Evolutionary conservation across 768 basidiomycete genomes (phyloP), one percentile per base, ranked within the genome.

Genomic region (Sistotremastrum suecicum): DNA sequence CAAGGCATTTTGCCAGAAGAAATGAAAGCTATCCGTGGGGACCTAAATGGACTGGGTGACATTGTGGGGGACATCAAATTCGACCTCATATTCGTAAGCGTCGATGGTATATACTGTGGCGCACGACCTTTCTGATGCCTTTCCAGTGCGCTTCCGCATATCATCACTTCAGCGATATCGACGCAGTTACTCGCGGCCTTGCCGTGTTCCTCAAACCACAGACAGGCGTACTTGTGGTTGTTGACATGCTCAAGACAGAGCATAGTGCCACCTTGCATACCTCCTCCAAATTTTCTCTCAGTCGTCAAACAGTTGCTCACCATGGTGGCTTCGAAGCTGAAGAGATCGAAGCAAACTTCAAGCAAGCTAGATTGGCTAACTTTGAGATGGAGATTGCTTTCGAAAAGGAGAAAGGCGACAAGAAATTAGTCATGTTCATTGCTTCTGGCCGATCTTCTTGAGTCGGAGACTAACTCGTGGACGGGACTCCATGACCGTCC

Each of bases 71-170:
- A 69, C 4, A 57, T 59, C 45, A 70, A 67, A 44, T 88, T 86
- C 51, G 83, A 89, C 56, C 68, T 83, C 37, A 64, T 83, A 47
- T 71, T 79, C 5, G 85, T 87, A 56, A 54, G 81, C 38, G 2
- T 49, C 5, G 7, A 9, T 10, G 40, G 6, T 34, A 9, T 38
- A 43, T n/a, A 5, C 1, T 11, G 35, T 43, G 3, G 30, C 12
- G 35, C 46, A 29, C 35, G 11, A 20, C 6, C 28, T 11, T 48
- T 37, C 37, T 56, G 42, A 37, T 12, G 43, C 5, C 12, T 32
- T 39, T 30, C 4, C 49, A 85, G 83, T 85, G 82, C 53, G 65
- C 70, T 6, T 61, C 65, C 30, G 65, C 81, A 1, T 83, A 80
- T 54, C 80, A 83, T 50, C 80, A 83, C 56, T 67, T 83, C 45